Conservation (phyloP, 2,329 filamentous ascomycete species). For the Lizonia empirigonia region DNA sequence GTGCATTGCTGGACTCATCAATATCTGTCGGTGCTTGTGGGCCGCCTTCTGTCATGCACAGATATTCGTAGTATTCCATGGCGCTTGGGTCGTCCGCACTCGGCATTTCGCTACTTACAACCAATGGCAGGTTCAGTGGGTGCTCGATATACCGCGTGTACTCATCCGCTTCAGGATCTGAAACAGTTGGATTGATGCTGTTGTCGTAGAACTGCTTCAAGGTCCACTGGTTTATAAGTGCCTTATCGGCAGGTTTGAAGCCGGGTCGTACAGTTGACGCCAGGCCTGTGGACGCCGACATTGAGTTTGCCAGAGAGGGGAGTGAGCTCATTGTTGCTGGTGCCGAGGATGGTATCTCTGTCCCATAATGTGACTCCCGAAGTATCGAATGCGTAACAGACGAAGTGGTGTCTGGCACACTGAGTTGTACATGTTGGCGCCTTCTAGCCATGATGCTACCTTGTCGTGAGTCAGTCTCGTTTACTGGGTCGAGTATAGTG, state of each 20-base stretch:
- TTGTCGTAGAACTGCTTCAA: conserved; percentile 84
- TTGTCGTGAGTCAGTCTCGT: conserved; percentile 39
- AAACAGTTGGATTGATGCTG: conserved; percentile 84
- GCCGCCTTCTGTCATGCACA: conserved; percentile 59
- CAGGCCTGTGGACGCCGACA: conserved; percentile 35
- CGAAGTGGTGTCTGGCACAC: conserved; percentile 41
- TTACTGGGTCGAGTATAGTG: conserved; percentile 68
- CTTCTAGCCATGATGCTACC: conserved; percentile 27
- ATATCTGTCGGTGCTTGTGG: conserved; percentile 22
- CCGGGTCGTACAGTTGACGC: conserved; percentile 32
- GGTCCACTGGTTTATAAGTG: conserved; percentile 83
- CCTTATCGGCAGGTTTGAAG: conserved; percentile 70
- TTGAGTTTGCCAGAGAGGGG: conserved; percentile 36
- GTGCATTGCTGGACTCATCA: conserved; percentile 24
- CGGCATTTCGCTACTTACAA: conserved; percentile 71
- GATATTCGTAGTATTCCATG: conserved; percentile 79
- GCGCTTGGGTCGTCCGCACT: conserved; percentile 55
- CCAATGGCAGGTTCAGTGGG: conserved; percentile 84
- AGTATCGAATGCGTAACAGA: conserved; percentile 51
- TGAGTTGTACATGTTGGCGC: conserved; percentile 30
- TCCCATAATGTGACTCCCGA: conserved; percentile 47
- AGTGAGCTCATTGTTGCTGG: conserved; percentile 25
- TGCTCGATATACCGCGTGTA: conserved; percentile 88
- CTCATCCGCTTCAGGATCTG: conserved; percentile 76
- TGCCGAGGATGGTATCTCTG: conserved; percentile 29